These are phyloP conservation scores for Stentor coeruleus DNA, from an alignment of 73 alveolate genomes.

Conservation along the genomic window DNA sequence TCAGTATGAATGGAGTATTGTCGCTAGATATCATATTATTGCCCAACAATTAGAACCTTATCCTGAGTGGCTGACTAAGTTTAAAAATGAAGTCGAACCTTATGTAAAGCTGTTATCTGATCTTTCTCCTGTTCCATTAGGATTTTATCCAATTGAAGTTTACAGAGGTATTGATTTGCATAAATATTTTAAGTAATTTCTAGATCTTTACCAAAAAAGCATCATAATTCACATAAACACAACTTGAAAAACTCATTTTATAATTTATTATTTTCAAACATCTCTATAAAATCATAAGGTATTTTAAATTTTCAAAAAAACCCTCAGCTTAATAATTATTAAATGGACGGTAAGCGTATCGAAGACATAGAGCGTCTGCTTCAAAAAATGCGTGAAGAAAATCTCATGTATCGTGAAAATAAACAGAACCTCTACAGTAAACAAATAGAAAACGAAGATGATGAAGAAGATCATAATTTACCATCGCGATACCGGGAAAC, in stretches of 20 bases:
- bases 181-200: too few relatives aligned
- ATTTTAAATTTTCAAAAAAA: too few relatives aligned
- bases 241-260: too few relatives aligned
- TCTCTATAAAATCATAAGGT: too few relatives aligned
- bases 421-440: background rate
- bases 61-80: slow-evolving; percentile 16
- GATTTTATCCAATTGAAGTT: too few relatives aligned
- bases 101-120: too few relatives aligned
- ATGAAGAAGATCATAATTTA: background rate
- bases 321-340: background rate
- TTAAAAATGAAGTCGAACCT: background rate
- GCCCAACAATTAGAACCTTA: background rate
- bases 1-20: background rate
- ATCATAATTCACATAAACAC: too few relatives aligned
- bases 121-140: too few relatives aligned
- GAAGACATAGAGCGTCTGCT: slow-evolving; percentile 23
- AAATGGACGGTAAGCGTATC: slow-evolving; percentile 18
- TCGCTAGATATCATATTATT: background rate
- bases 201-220: too few relatives aligned
- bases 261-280: too few relatives aligned
- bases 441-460: slow-evolving; percentile 1
- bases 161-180: too few relatives aligned
- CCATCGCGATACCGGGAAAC: background rate
- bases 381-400: slow-evolving; percentile 19
- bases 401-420: background rate